phyloP scores from a whole-genome alignment of 495 filamentous ascomycete species.

The Jackrogersella minutella region DNA sequence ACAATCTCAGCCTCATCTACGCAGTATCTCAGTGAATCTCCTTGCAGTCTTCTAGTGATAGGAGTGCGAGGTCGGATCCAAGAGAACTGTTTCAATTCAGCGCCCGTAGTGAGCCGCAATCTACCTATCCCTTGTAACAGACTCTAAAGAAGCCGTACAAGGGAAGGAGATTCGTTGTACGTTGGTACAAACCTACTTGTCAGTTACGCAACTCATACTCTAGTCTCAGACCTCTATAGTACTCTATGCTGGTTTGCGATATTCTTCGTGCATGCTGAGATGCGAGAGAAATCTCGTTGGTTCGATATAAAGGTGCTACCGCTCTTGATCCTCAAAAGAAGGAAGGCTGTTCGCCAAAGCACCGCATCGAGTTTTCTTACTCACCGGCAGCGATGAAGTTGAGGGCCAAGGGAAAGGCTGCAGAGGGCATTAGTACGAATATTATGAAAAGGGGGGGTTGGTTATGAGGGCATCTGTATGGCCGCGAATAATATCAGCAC shows the following conservation, averaged over 20 bases:
- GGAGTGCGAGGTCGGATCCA: conserved; percentile 57
- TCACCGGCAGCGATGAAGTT: conserved; percentile 88
- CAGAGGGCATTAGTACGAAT: conserved; percentile 31
- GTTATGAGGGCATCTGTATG: conserved; percentile 7
- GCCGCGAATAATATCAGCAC: conserved; percentile 7
- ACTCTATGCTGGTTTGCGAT: neutral
- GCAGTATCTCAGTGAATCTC: conserved; percentile 41
- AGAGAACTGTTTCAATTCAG: conserved; percentile 61
- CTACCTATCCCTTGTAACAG: conserved; percentile 30
- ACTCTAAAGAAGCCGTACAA: conserved; percentile 28
- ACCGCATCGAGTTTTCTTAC: conserved; percentile 52
- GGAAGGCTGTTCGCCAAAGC: conserved; percentile 22
- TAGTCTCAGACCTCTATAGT: neutral
- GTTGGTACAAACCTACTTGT: conserved; percentile 47
- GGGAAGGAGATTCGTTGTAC: conserved; percentile 36
- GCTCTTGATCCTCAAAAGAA: conserved; percentile 45
- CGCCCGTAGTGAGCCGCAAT: conserved; percentile 87
- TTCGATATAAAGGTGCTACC: conserved; percentile 46
- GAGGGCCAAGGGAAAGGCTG: conserved; percentile 75
- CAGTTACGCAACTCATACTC: conserved; percentile 35
- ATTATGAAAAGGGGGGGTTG: conserved; percentile 5
- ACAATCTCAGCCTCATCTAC: conserved; percentile 82
- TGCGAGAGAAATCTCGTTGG: neutral
- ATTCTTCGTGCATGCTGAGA: neutral
- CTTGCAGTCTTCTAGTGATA: conserved; percentile 26